Evolutionary conservation across 2,329 filamentous ascomycete genomes (phyloP).

Genomic region (Fusarium redolens): DNA sequence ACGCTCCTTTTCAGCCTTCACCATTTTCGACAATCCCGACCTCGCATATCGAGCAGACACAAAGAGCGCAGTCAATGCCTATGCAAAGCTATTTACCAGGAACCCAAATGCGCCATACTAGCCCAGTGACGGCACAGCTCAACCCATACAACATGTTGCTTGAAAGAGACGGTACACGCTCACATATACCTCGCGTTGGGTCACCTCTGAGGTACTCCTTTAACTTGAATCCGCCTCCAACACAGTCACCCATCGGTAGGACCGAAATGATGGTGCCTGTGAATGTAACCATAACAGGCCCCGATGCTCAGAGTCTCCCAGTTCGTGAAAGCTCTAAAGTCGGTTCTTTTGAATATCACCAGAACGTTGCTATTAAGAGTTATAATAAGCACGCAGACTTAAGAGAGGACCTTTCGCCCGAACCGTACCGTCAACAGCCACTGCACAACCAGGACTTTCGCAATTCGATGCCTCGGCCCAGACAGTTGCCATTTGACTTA

Average conservation of each 20-base stretch:
- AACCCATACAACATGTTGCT: slow-evolving; percentile 43
- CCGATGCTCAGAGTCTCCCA: background rate
- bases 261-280: background rate
- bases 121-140: slow-evolving; percentile 14
- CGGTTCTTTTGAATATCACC: background rate
- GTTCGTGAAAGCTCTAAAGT: background rate
- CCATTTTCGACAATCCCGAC: background rate
- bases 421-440: background rate
- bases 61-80: slow-evolving; percentile 27
- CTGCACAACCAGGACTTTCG: slow-evolving; percentile 36
- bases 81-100: background rate
- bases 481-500: slow-evolving; percentile 46
- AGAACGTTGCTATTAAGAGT: background rate
- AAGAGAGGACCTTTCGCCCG: background rate
- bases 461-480: slow-evolving; percentile 47
- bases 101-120: background rate
- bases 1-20: slow-evolving; percentile 4
- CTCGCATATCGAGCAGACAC: background rate
- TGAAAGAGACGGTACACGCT: slow-evolving; percentile 10
- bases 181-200: slow-evolving; percentile 41
- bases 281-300: background rate
- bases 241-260: background rate
- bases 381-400: background rate
- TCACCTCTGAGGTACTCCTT: slow-evolving; percentile 45
- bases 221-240: background rate